Conservation (phyloP, 2,329 filamentous ascomycete species). For the Colletotrichum ledebouriae region DNA sequence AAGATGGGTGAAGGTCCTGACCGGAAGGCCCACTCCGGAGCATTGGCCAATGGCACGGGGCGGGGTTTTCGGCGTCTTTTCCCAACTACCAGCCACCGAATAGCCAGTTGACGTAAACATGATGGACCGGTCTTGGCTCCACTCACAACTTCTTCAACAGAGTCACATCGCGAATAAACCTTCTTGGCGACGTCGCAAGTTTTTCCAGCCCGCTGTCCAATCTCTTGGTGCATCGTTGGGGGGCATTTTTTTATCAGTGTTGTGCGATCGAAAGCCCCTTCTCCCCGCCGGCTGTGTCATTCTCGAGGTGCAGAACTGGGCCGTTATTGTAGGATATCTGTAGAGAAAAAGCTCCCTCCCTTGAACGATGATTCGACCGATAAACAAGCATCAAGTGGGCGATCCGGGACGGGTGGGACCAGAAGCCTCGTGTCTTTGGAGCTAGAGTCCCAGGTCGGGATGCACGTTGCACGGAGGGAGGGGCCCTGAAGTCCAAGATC, state of each 20-base stretch:
- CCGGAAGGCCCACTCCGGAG: slow-evolving; percentile 20
- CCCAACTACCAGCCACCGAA: slow-evolving; percentile 17
- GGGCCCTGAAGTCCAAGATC: slow-evolving; percentile 26
- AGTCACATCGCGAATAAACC: slow-evolving; percentile 20
- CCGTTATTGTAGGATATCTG: too few relatives aligned
- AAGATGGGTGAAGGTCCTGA: too few relatives aligned
- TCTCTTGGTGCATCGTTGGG: background rate
- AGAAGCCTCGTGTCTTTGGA: slow-evolving; percentile 15
- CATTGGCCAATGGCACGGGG: slow-evolving; percentile 25
- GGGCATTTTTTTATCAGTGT: background rate
- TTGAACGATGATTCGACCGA: slow-evolving; percentile 14
- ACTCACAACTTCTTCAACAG: slow-evolving; percentile 6
- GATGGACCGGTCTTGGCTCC: slow-evolving; percentile 24
- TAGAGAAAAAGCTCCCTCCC: background rate
- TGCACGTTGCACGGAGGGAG: background rate
- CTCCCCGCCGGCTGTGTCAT: background rate
- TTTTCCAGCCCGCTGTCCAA: background rate
- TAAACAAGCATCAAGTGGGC: slow-evolving; percentile 22
- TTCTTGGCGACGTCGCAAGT: slow-evolving; percentile 10
- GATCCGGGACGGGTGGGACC: slow-evolving; percentile 15
- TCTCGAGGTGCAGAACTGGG: background rate
- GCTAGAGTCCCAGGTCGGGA: slow-evolving; percentile 20
- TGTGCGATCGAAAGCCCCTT: background rate
- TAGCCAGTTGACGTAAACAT: slow-evolving; percentile 39
- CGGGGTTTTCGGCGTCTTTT: slow-evolving; percentile 5